Conservation (phyloP, 164 flowering plant species). For the Taxillus chinensis region DNA sequence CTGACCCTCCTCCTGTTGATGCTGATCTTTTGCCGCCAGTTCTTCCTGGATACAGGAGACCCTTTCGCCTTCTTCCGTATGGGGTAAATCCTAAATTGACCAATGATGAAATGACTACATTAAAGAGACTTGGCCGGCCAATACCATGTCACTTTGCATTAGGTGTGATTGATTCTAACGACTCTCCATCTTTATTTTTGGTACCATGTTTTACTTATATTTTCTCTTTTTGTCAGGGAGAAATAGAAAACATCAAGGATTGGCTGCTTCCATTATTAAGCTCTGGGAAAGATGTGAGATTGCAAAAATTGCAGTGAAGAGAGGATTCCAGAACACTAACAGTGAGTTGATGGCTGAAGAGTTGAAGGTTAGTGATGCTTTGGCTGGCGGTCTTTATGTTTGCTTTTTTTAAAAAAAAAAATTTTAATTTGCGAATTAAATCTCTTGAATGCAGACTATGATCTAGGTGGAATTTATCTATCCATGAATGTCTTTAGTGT, state of each 20-base stretch:
- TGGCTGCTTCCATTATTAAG: slow-evolving; percentile 79
- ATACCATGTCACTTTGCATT: slow-evolving; percentile 87
- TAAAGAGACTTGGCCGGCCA: slow-evolving; percentile 79
- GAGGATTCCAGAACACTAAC: slow-evolving; percentile 89
- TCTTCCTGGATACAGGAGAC: slow-evolving; percentile 71
- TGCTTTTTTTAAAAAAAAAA: too few relatives aligned
- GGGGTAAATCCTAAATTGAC: slow-evolving; percentile 74
- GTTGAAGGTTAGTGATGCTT: slow-evolving; percentile 45
- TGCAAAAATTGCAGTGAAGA: slow-evolving; percentile 89
- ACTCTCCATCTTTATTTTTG: not conserved
- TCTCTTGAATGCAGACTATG: too few relatives aligned
- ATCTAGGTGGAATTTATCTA: too few relatives aligned
- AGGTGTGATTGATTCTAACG: slow-evolving; percentile 34
- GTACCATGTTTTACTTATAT: not conserved
- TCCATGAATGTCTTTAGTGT: too few relatives aligned
- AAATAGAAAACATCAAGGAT: slow-evolving; percentile 82
- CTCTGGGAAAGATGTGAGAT: slow-evolving; percentile 97
- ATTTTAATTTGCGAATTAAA: too few relatives aligned
- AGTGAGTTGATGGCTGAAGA: slow-evolving; percentile 91
- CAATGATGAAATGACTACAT: slow-evolving; percentile 81
- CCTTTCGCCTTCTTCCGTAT: slow-evolving; percentile 92
- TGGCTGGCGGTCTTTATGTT: not conserved
- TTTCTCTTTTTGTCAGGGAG: slow-evolving; percentile 44
- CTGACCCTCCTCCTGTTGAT: slow-evolving; percentile 89
- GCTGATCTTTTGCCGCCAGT: slow-evolving; percentile 88